phyloP scores from a whole-genome alignment of 768 basidiomycete genomes.

The Austroboletus festivus region DNA sequence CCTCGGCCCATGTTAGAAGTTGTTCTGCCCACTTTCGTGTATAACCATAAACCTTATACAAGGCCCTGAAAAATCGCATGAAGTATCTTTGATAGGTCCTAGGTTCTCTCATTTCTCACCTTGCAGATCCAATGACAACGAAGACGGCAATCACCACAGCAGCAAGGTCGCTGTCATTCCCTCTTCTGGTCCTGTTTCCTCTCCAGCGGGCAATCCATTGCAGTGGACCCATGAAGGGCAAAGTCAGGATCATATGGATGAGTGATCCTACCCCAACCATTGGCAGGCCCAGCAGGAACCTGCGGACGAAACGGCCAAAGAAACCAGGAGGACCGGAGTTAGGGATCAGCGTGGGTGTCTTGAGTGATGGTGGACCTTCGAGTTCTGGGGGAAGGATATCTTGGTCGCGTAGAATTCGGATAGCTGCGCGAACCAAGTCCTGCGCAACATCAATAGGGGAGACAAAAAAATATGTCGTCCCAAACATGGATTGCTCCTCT shows the following conservation, averaged over 20 bases:
- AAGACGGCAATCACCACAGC: constrained; percentile 63
- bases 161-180: constrained; percentile 58
- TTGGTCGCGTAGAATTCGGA: constrained; percentile 60
- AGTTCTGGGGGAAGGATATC: constrained; percentile 37
- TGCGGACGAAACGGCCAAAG: constrained; percentile 54
- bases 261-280: constrained; percentile 75
- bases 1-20: constrained; percentile 67
- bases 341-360: constrained; percentile 15
- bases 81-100: not conserved
- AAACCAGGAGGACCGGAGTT: constrained; percentile 41
- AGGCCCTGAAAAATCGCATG: constrained; percentile 45
- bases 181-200: constrained; percentile 49
- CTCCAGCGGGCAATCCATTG: constrained; percentile 70
- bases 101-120: constrained; percentile 39
- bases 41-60: constrained; percentile 65
- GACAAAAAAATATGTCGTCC: constrained; percentile 39
- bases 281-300: constrained; percentile 76
- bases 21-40: constrained; percentile 60
- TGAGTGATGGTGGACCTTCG: constrained; percentile 12
- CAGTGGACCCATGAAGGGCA: constrained; percentile 63
- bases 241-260: constrained; percentile 65
- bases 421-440: constrained; percentile 59
- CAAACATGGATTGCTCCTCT: constrained; percentile 47
- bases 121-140: constrained; percentile 58
- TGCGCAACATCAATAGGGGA: constrained; percentile 57